Conservation (phyloP, 2,329 filamentous ascomycete genomes). For the Colletotrichum scovillei region DNA sequence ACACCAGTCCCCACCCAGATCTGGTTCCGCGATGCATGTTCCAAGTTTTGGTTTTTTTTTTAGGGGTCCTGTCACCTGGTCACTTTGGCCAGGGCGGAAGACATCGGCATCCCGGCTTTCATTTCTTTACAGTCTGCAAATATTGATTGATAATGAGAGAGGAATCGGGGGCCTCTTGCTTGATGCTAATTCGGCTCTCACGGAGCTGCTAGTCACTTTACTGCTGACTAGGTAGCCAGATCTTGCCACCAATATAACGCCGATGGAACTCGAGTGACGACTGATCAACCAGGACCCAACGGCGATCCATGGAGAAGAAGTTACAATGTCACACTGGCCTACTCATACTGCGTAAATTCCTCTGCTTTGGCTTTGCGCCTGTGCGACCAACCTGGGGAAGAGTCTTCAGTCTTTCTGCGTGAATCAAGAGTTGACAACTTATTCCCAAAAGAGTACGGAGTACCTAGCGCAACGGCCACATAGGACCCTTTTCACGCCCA, state of each 20-base stretch:
- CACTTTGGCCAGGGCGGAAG: background rate
- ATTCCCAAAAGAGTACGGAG: background rate
- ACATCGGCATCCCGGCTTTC: constrained; percentile 23
- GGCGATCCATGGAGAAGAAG: background rate
- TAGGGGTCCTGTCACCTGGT: constrained; percentile 27
- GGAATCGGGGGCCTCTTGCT: background rate
- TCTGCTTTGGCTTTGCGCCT: background rate
- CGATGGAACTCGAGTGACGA: constrained; percentile 32
- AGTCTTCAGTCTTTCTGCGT: background rate
- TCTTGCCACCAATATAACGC: background rate
- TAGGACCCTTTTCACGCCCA: background rate
- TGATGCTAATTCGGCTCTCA: background rate
- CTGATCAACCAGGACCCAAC: constrained; percentile 5
- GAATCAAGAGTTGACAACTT: constrained; percentile 1
- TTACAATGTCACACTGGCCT: background rate
- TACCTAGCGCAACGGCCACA: background rate
- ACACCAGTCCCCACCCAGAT: constrained; percentile 10
- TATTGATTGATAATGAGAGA: background rate
- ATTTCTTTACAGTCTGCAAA: background rate
- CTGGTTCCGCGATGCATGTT: constrained; percentile 29
- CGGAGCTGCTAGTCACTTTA: background rate
- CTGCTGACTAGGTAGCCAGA: background rate
- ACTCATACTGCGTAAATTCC: too few relatives aligned
- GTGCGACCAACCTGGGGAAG: background rate
- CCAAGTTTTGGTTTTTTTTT: constrained; percentile 30